A percentile compares a stretch with the other conserved stretches of the same genome.
phyloP scores from a whole-genome alignment of 495 filamentous ascomycete genomes.

The Neurospora pannonica region DNA sequence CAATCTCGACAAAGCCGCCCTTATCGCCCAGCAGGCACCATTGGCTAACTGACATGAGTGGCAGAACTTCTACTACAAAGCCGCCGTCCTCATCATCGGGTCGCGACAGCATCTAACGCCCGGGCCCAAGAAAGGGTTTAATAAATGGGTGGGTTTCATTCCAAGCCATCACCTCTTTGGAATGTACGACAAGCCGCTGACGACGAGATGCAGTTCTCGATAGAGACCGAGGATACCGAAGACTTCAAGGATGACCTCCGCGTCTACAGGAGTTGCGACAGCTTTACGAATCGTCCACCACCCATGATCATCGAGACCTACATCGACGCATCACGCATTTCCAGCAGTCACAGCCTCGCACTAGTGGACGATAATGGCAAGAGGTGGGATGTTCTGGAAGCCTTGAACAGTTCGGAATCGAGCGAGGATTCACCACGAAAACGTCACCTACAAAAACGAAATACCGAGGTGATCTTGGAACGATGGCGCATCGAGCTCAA shows the following conservation, averaged over 20 bases:
- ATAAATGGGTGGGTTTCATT: conserved; percentile 77
- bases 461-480: conserved; percentile 71
- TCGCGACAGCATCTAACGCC: conserved; percentile 63
- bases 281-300: conserved; percentile 67
- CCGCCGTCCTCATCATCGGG: conserved; percentile 74
- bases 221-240: conserved; percentile 88
- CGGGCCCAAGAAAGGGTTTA: conserved; percentile 53
- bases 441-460: conserved; percentile 26
- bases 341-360: conserved; percentile 77
- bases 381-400: conserved; percentile 84
- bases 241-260: conserved; percentile 68
- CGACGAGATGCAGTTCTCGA: conserved; percentile 60
- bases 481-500: conserved; percentile 81
- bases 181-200: conserved; percentile 2
- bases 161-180: not conserved
- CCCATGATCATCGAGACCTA: conserved; percentile 86
- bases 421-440: conserved; percentile 38
- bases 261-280: conserved; percentile 70
- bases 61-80: conserved; percentile 88
- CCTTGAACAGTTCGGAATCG: conserved; percentile 55
- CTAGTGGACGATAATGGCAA: conserved; percentile 81
- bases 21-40: not conserved
- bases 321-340: conserved; percentile 70
- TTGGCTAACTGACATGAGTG: conserved; percentile 10
- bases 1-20: not conserved